Evolutionary conservation across 2,329 filamentous ascomycete genomes (phyloP), one percentile per base, ranked within the genome.

Genomic region (Monilinia fructigena): DNA sequence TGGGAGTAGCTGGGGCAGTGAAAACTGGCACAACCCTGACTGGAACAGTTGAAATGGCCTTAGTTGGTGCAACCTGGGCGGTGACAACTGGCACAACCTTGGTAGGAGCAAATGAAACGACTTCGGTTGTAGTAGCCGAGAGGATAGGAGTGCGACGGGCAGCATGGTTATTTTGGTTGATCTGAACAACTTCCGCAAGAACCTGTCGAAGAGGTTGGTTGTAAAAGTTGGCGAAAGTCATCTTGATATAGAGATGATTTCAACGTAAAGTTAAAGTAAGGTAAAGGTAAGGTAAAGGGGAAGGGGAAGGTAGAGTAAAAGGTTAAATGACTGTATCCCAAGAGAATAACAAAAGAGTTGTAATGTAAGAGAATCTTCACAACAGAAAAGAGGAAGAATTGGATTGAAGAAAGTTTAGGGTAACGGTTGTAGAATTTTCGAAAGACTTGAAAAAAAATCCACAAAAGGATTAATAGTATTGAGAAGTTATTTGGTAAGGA

Each of bases 151-250:
- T 14, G 20, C 20, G 42, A 4, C 16, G n/a, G 35, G 4, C 10
- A 28, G 12, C 26, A 7, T 35, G n/a, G 45, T 35, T n/a, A 5
- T 28, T 28, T 7, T 20, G 42, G 14, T n/a, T 59, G 3, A 23
- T 35, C 14, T 35, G n/a, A 18, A 4, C 18, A 1, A 23, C 28
- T 59, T 59, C 56, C 20, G 56, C 45, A 5, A 59, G 26, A 48
- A 23, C n/a, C 14, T 59, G 56, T 48, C 42, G 42, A 35, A 59
- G 56, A 35, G 56, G 42, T 18, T 48, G 42, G 3, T 59, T 26
- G 6, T 48, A 23, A 5, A 59, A 59, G 28, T 42, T 38, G 1
- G 12, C 23, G 20, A 48, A 48, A 6, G 56, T 35, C 56, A 59
- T 59, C 12, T 23, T 59, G 26, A 59, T 48, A 35, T 11, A 5